Base-by-base conservation (phyloP, 441 rosid genomes). In the Raphanus hybrid region DNA sequence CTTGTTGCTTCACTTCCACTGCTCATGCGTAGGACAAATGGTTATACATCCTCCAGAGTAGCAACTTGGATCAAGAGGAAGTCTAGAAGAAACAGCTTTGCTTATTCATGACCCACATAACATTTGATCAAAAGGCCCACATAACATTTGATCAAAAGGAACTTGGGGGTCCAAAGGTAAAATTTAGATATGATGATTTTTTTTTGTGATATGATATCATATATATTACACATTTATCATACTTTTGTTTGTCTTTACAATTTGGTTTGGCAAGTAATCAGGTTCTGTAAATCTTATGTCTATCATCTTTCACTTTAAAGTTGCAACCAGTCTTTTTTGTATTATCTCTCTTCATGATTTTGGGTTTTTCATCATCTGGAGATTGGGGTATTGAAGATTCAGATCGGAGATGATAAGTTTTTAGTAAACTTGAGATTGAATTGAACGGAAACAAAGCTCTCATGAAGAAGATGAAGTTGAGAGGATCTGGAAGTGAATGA, bases 11-110 rank as follows among this genome's bases (percentile, higher is more conserved):
- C 99, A 93, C 81, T 93, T 96, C 79, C 99, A 96, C 77, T 91
- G 97, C 83, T 78, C 88, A 41, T 96, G 99, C 76, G 93, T 93
- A 73, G 98, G 99, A 96, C 75, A 96, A 91, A 84, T 93, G 97
- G 99, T 87, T 80, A 86, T 58, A 93, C 82, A 91, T 93, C 79
- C 85, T 91, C 81, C 93, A 96, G 94, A 90, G 91, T 80, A 86
- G 88, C 52, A 68, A 68, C 75, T 84, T 85, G 74, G 93, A 76
- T 7, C 80, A 67, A 73, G 97, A 86, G 80, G 97, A 91, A 77
- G 93, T 87, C 37, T 92, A 92, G 86, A 79, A 70, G 66, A 71
- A 65, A 71, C 66, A 18, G 65, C 3, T 34, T 58, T 55, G 10
- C 64, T 50, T 73, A 68, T 8, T 73, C 59, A 27, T 20, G 73